Percentiles rank a stretch among this genome's conserved stretches.
These are phyloP conservation scores for Fusarium aywerte DNA, from an alignment of 2,329 filamentous ascomycete species.

Conservation along the genomic window DNA sequence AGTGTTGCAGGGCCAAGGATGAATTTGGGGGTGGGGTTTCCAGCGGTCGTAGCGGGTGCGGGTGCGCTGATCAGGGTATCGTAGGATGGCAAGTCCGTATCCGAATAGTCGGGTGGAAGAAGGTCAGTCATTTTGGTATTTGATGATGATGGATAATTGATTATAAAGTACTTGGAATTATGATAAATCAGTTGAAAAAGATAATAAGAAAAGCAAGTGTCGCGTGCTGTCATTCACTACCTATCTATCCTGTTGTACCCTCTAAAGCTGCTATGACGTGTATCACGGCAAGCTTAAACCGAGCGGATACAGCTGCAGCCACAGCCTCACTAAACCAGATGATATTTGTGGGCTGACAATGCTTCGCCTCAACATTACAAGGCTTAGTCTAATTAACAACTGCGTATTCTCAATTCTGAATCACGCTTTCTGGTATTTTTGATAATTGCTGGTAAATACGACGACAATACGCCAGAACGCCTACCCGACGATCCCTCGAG, in stretches of 20 bases:
- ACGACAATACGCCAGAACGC: conserved; percentile 32
- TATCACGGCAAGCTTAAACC: conserved; percentile 12
- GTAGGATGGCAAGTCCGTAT: conserved; percentile 43
- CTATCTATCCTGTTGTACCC: conserved; percentile 5
- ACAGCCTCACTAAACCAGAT: conserved; percentile 8
- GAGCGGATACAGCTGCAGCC: not conserved
- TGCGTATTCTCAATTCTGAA: not conserved
- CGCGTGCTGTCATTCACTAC: conserved; percentile 20
- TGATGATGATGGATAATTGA: not conserved
- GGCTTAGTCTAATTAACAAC: not conserved
- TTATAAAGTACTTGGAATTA: not conserved
- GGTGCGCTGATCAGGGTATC: conserved; percentile 24
- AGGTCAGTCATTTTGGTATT: conserved; percentile 26
- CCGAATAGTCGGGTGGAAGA: conserved; percentile 19
- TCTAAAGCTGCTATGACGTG: conserved; percentile 33
- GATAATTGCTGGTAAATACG: conserved; percentile 13
- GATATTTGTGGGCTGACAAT: not conserved
- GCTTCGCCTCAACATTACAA: conserved; percentile 16
- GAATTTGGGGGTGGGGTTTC: conserved; percentile 13
- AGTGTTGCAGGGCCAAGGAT: conserved; percentile 49
- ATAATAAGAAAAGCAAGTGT: conserved; percentile 11
- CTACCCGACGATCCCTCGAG: not conserved
- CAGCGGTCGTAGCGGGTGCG: conserved; percentile 2
- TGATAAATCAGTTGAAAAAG: not conserved
- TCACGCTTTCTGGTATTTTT: conserved; percentile 22